Base-by-base conservation (phyloP, 1,139 yeast genomes). In the Dujonia santamariae region DNA sequence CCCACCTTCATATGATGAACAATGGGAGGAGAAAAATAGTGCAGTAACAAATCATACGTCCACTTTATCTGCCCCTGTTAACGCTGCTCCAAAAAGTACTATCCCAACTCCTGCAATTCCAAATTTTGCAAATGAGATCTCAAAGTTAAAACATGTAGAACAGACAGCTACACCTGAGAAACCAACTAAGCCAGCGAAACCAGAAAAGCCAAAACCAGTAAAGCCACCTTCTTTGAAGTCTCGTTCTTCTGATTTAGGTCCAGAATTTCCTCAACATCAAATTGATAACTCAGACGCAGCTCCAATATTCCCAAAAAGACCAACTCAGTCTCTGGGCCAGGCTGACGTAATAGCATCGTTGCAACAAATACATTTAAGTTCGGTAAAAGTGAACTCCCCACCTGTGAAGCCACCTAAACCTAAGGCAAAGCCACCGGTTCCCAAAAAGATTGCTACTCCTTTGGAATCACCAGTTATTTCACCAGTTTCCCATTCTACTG, bases 171-270 rank as follows among this genome's bases (percentile, higher is more conserved):
- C 31, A 22, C 38, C 32, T n/a, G 28, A 12, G 4, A 35, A 31
- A 23, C 38, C 36, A 15, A 13, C 25, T 11, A 33, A 36, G 30
- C 72, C 73, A 1, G 39, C 48, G 3, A 68, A 61, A 43, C 46
- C 44, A 2, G 40, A 28, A 8, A 56, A 49, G 35, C 55, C 60
- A 13, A 42, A 27, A 15, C 9, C 9, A 11, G n/a, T 25, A 6
- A 29, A 29, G 21, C 32, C 32, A 16, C 26, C 32, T n/a, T n/a
- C n/a, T n/a, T n/a, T n/a, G n/a, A n/a, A n/a, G n/a, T n/a, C n/a
- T n/a, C n/a, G n/a, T n/a, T n/a, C n/a, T n/a, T n/a, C 12, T 18
- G 12, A 13, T 16, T 9, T 41, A n/a, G 35, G 19, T 9, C 20
- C 36, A 12, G 27, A 18, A n/a, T n/a, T n/a, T n/a, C n/a, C n/a